Conservation (phyloP, 1,139 yeast species). For the Scheffersomyces parashehatae region DNA sequence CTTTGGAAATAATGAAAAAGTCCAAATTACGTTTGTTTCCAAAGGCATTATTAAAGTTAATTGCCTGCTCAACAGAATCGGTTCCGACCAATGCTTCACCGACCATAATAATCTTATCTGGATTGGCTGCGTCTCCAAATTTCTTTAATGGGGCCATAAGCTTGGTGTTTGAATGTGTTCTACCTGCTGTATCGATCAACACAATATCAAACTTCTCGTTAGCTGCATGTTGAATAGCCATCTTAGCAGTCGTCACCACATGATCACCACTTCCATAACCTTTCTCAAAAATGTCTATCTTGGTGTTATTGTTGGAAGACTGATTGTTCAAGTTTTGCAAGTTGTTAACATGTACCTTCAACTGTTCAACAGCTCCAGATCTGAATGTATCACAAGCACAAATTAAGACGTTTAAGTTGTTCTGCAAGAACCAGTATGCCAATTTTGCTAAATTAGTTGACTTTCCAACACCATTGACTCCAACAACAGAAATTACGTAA, state of each 20-base stretch:
- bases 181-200: slow-evolving; percentile 94
- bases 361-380: slow-evolving; percentile 97
- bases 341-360: slow-evolving; percentile 89
- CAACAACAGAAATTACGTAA: slow-evolving; percentile 93
- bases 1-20: slow-evolving; percentile 90
- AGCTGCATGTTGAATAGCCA: slow-evolving; percentile 79
- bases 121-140: slow-evolving; percentile 93
- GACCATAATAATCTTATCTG: slow-evolving; percentile 96
- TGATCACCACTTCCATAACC: slow-evolving; percentile 96
- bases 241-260: slow-evolving; percentile 92
- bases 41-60: slow-evolving; percentile 88
- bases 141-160: slow-evolving; percentile 95
- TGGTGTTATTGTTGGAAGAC: slow-evolving; percentile 44
- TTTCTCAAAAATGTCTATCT: slow-evolving; percentile 83
- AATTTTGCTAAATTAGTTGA: slow-evolving; percentile 92
- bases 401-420: slow-evolving; percentile 80
- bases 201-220: slow-evolving; percentile 73
- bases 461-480: slow-evolving; percentile 97
- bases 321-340: slow-evolving; percentile 52
- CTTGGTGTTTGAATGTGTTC: slow-evolving; percentile 93
- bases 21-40: slow-evolving; percentile 82
- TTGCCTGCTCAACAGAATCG: slow-evolving; percentile 94
- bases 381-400: slow-evolving; percentile 98
- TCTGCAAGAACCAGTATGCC: slow-evolving; percentile 94
- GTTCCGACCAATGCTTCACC: slow-evolving; percentile 98